Conservation (phyloP, 225 moss, liverwort and hornwort species). For the Polytrichum formosum region DNA sequence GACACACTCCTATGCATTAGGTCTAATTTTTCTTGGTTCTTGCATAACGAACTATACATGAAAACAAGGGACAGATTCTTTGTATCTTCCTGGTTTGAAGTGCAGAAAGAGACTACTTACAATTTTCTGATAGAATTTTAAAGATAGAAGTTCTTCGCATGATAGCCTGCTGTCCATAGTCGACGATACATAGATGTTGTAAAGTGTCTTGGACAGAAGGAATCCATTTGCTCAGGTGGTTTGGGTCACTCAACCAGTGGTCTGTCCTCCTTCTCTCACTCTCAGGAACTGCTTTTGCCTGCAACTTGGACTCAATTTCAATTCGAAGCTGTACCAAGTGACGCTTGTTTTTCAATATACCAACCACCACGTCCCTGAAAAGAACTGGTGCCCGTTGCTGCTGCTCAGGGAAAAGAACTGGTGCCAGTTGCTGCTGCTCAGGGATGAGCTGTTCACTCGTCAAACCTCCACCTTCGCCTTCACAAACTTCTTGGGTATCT, state of each 20-base stretch:
- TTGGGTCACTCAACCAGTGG: conserved; percentile 36
- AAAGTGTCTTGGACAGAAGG: not conserved
- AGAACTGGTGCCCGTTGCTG: not conserved
- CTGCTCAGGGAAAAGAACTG: not conserved
- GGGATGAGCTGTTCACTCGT: not conserved
- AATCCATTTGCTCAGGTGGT: conserved; percentile 23
- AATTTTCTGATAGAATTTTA: conserved; percentile 19
- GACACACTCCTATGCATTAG: too few species aligned
- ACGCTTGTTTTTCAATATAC: not conserved
- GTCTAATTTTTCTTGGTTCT: too few species aligned
- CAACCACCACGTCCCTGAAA: conserved; percentile 10
- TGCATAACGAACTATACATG: too few species aligned
- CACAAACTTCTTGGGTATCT: not conserved
- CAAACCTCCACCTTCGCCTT: not conserved
- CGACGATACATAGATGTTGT: conserved; percentile 36
- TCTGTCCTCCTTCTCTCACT: conserved; percentile 31
- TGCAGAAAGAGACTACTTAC: conserved; percentile 20
- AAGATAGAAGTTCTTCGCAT: conserved; percentile 33
- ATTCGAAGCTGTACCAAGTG: conserved; percentile 30
- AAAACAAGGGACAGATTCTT: too few species aligned
- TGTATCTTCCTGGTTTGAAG: too few species aligned
- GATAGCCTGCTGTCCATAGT: conserved; percentile 55
- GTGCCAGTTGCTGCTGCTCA: not conserved
- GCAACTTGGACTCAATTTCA: conserved; percentile 34
- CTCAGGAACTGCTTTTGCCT: conserved; percentile 26